Evolutionary conservation across 2,329 filamentous ascomycete genomes (phyloP), one percentile per base, ranked within the genome.

Genomic region (Dissoconium aciculare): DNA sequence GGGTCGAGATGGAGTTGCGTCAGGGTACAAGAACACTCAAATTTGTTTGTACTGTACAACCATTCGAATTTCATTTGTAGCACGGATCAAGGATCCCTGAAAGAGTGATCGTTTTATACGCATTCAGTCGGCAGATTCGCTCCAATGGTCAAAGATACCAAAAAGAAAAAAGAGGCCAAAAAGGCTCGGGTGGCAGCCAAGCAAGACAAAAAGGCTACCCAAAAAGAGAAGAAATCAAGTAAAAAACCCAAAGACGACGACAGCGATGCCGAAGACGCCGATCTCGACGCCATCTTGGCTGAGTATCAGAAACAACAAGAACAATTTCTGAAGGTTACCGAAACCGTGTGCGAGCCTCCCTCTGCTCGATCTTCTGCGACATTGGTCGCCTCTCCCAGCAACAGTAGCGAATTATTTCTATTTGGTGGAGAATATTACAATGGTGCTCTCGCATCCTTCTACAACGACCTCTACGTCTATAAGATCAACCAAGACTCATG

Each of bases 381-480:
- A 0, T 61, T 98, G 36, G 67, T 94, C 43, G 83, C 82, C 12
- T 87, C 79, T 23, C 89, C 89, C 1, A 71, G 77, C 17, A 87
- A 91, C 57, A 71, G 69, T 46, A 91, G 89, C 56, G 84, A 91
- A 53, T 60, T 98, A 34, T 74, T 95, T 42, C 61, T 95, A 4
- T 98, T 91, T 55, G 89, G 87, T 11, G 89, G 89, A 42, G 89
- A 98, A 62, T 91, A 85, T 51, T 95, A 83, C 60, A 92, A 95
- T 57, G 89, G 89, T 4, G 79, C 80, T 2, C 62, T 89, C 33
- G 89, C 87, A 2, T 62, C 62, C 1, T 78, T 78, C 55, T 77
- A 64, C 56, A 78, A 75, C 48, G 74, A 78, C 42, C 56, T 78
- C 3, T 73, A 66, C 43, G 61, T 78, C 19, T 77, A 77, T 49